phyloP scores from a whole-genome alignment of 1,284 basidiomycete species.

The Thelephora terrestris region DNA sequence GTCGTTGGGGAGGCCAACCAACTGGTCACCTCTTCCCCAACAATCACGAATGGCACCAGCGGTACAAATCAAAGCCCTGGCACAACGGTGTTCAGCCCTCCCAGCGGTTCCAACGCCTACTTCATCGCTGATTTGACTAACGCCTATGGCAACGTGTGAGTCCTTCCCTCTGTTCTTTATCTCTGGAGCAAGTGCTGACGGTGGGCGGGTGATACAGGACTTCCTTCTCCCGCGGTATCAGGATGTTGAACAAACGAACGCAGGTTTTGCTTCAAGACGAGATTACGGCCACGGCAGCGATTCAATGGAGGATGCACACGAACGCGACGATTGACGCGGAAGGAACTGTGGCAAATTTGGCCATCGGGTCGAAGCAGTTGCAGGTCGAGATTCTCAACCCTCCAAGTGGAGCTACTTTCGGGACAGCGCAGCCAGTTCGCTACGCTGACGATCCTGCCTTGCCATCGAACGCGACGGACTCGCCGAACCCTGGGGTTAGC shows the following conservation, averaged over 20 bases:
- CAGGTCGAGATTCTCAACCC: constrained; percentile 44
- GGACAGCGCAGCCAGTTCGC: constrained; percentile 37
- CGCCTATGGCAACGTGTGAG: constrained; percentile 73
- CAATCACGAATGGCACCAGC: constrained; percentile 44
- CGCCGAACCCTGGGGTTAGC: constrained; percentile 69
- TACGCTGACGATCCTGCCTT: constrained; percentile 55
- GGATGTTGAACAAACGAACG: constrained; percentile 75
- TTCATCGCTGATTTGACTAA: constrained; percentile 74
- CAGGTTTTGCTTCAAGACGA: constrained; percentile 94
- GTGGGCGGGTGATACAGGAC: constrained; percentile 26
- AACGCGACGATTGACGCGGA: constrained; percentile 56
- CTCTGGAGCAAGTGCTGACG: background rate
- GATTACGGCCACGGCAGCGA: constrained; percentile 43
- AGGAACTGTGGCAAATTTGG: constrained; percentile 55
- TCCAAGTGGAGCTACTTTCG: constrained; percentile 49
- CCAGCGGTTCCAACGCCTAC: constrained; percentile 70
- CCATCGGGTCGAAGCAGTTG: constrained; percentile 46
- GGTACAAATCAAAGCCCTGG: constrained; percentile 64
- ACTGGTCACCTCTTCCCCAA: constrained; percentile 64
- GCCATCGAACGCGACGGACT: constrained; percentile 47
- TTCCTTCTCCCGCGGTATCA: constrained; percentile 79
- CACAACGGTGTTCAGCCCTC: constrained; percentile 58
- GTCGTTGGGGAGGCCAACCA: constrained; percentile 77
- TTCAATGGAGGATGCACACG: constrained; percentile 95
- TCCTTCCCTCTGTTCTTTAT: constrained; percentile 11